Conservation (phyloP, 208 protist genomes). For the Strigomonas culicis region DNA sequence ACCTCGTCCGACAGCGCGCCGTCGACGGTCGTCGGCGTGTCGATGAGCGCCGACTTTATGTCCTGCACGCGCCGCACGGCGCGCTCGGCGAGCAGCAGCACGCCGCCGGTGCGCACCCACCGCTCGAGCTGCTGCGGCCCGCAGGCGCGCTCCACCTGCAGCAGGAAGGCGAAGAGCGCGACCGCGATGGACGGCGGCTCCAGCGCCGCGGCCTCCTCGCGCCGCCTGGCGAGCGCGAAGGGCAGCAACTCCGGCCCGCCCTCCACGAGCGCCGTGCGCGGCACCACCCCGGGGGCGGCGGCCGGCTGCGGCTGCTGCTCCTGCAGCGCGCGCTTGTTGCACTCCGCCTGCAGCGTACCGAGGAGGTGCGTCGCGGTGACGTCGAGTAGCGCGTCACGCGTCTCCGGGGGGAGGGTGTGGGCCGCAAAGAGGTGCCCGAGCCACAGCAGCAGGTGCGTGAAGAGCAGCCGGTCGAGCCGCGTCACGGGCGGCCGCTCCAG, state of each 20-base stretch:
- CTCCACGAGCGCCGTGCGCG: not conserved
- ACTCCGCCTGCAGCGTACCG: conserved; percentile 31
- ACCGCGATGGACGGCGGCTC: conserved; percentile 48
- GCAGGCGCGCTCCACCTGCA: conserved; percentile 33
- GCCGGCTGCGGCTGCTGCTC: too few species aligned
- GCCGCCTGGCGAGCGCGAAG: conserved; percentile 22
- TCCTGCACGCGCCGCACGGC: conserved; percentile 35
- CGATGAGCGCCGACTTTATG: conserved; percentile 44
- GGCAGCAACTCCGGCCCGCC: conserved; percentile 21
- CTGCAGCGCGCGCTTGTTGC: conserved; percentile 4
- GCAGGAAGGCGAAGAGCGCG: conserved; percentile 45
- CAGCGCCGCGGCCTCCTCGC: conserved; percentile 32
- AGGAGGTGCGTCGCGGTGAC: conserved; percentile 34
- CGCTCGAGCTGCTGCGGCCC: conserved; percentile 14
- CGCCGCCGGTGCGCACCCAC: conserved; percentile 28
- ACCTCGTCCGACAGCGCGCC: conserved; percentile 74
- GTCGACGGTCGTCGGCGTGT: conserved; percentile 54
- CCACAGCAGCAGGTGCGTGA: conserved; percentile 65
- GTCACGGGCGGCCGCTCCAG: conserved; percentile 41
- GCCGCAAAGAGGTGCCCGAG: conserved; percentile 45
- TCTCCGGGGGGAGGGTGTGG: conserved; percentile 20
- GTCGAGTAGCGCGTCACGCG: conserved; percentile 30
- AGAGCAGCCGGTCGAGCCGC: conserved; percentile 63
- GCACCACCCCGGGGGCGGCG: not conserved
- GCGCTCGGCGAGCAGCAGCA: conserved; percentile 19